These are phyloP conservation scores for Populus nigra DNA, from an alignment of 345 rosid genomes.

Conservation along the genomic window DNA sequence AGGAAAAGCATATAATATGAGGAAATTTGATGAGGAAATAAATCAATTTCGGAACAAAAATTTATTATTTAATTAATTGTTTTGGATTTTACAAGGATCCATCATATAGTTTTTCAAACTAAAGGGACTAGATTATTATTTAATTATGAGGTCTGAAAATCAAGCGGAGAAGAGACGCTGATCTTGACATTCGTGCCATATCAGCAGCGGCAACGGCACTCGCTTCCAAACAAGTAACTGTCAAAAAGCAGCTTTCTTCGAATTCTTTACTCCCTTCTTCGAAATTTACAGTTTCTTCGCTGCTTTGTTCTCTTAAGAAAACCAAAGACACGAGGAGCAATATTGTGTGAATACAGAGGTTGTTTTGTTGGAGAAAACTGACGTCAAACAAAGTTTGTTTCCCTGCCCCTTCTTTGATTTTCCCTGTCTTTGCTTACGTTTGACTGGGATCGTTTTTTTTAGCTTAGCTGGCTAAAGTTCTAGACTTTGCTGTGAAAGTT, in stretches of 20 bases:
- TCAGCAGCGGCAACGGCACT: not conserved
- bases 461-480: not conserved
- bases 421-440: not conserved
- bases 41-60: too few species aligned
- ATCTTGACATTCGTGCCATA: not conserved
- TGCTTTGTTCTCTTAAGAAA: not conserved
- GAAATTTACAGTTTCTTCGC: not conserved
- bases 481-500: constrained; percentile 8
- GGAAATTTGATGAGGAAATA: too few species aligned
- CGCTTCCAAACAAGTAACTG: not conserved
- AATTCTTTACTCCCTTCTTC: not conserved
- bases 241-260: not conserved
- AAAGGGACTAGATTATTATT: too few species aligned
- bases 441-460: not conserved
- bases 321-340: not conserved
- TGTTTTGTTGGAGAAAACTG: not conserved
- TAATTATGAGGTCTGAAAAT: not conserved
- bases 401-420: constrained; percentile 7
- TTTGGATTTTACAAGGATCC: too few species aligned
- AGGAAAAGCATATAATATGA: too few species aligned
- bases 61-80: too few species aligned
- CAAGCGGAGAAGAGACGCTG: not conserved
- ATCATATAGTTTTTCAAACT: too few species aligned
- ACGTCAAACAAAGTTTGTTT: not conserved
- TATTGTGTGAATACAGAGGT: not conserved